A percentile compares a stretch with the other conserved stretches of the same genome.
phyloP scores from a whole-genome alignment of 306 rosid genomes.

The Lathyrus oleraceus region DNA sequence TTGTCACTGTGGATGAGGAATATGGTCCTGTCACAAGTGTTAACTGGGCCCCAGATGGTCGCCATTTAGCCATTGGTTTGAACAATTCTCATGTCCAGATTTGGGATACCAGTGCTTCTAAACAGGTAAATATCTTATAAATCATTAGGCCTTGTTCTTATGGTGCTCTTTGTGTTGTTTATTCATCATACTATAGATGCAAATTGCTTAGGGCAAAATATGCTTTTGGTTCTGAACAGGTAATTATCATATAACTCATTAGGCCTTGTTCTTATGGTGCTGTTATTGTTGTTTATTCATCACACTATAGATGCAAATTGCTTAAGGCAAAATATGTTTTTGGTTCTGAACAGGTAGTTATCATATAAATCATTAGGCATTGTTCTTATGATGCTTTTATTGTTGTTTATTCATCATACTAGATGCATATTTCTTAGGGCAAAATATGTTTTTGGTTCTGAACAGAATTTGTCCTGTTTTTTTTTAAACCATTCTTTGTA shows the following conservation, averaged over 20 bases:
- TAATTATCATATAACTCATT: conserved; percentile 6
- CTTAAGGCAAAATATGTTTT: not conserved
- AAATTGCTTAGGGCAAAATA: not conserved
- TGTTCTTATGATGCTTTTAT: not conserved
- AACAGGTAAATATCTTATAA: conserved; percentile 44
- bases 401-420: not conserved
- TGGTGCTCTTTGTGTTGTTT: conserved; percentile 5
- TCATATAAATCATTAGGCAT: not conserved
- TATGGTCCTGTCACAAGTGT: conserved; percentile 73
- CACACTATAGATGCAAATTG: not conserved
- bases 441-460: not conserved
- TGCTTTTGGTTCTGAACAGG: conserved; percentile 42
- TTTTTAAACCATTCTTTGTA: not conserved
- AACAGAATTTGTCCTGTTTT: not conserved
- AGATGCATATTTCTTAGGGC: not conserved
- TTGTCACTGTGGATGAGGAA: conserved; percentile 65
- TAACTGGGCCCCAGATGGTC: conserved; percentile 83
- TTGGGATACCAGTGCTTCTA: conserved; percentile 61
- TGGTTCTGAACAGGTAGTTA: conserved; percentile 31
- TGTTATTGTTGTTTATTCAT: not conserved
- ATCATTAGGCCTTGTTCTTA: not conserved
- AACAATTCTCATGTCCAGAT: conserved; percentile 73
- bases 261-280: not conserved
- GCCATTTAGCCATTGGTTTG: conserved; percentile 68
- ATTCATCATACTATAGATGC: not conserved